Base-by-base conservation (phyloP, 176 grass and related monocot genomes). In the Zea luxurians region DNA sequence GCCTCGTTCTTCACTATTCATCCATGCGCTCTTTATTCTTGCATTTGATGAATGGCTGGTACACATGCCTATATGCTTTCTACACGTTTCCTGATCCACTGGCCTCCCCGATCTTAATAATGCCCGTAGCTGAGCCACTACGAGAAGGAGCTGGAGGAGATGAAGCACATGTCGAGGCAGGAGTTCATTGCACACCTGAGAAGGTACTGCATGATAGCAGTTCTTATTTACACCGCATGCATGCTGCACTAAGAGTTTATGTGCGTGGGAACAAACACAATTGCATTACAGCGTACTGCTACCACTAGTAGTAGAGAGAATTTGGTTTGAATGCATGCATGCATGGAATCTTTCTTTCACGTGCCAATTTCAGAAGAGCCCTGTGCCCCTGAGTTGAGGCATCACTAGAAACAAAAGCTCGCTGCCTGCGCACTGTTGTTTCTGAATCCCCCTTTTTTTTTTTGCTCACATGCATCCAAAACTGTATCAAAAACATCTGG, bases 151-250 rank as follows among this genome's bases (percentile, higher is more conserved):
- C 83, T 96, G 36, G 93, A 96, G 62, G 93, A 90, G 83, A 92
- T 90, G 93, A 96, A 92, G 82, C 72, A 88, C 59, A 92, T 96
- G 93, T 87, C 83, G 10, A 89, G 94, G 53, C 94, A 93, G 70
- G 94, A 97, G 67, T 97, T 91, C 75, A 87, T 97, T 71, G 91
- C 94, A 12, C 89, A 91, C 79, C 85, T 97, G 60, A 82, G 94
- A 83, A 97, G 94, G 93, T 97, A 82, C 49, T 10, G 18, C 10
- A 27, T 47, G n/a, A 48, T 18, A 18, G 47, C 58, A 52, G 21
- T 27, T 76, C 74, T 69, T 48, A 20, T 61, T 43, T 45, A 41
- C 10, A 27, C 27, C 27, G 27, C 27, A 27, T 27, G 27, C 27
- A 27, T 27, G 27, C 27, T 27, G 27, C 27, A 27, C 27, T 27